Evolutionary conservation across 805 yeast genomes (phyloP), one percentile per base, ranked within the genome.

Genomic region (Naumovozyma castellii): DNA sequence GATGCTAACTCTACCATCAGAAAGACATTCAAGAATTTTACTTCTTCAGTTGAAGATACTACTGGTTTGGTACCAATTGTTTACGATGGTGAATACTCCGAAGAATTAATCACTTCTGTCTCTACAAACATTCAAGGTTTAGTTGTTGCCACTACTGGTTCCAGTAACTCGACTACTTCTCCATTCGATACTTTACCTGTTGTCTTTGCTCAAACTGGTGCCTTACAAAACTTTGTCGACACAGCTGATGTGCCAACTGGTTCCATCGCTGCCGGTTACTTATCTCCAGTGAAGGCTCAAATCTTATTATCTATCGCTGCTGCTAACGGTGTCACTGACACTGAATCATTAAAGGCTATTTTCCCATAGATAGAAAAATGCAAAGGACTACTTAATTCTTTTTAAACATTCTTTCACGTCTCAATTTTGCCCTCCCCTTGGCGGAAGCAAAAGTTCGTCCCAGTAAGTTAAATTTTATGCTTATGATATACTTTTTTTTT

Each of bases 211-310:
- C 45, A 49, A n/a, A 39, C 47, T 25, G 42, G 44, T 19, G 38
- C 50, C 22, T 48, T 44, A 33, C 39, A 53, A 35, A 43, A 39
- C 35, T 41, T 42, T 34, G 48, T 54, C 13, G 38, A 41, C 12
- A 31, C 35, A 5, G 47, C 39, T 14, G 54, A 49, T 22, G 48
- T 55, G 27, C 62, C 62, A 41, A 35, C 25, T 1, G 49, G 50
- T 22, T 49, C 62, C 13, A 46, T 58, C 37, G 56, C 55, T 19
- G 64, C 57, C 32, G 63, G 63, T 39, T 47, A 47, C 43, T 43
- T 60, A 41, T 47, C 59, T 32, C 62, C 64, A 36, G 39, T 47
- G 18, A 52, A 59, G 46, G 59, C 63, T 29, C 62, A 59, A 44
- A 37, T 60, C 29, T 46, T 60, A 38, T 45, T 56, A 37, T 41